Evolutionary conservation across 805 yeast genomes (phyloP), one percentile per base, ranked within the genome.

Genomic region (Kluyveromyces siamensis): DNA sequence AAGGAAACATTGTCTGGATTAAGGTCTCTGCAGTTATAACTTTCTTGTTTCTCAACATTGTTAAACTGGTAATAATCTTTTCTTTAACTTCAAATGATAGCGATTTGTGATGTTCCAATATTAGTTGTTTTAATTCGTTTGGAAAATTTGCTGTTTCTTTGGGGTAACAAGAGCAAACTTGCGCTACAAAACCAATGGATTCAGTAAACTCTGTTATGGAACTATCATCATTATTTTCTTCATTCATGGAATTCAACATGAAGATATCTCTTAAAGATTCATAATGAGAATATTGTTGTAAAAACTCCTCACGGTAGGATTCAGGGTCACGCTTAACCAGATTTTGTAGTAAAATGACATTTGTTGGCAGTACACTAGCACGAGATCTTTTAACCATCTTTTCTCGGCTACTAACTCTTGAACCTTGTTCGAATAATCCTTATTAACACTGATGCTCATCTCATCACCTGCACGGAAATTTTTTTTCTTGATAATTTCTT

Each of bases 281-380:
- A 67, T 93, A 93, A 66, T 93, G 98, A 46, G 93, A 79, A 63
- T 84, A 88, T 64, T 93, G 99, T 59, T 89, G 93, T 38, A 84
- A 66, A 66, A 93, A 93, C 67, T 93, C 99, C 67, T 93, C 99
- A 51, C 81, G 80, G 65, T 93, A 93, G 0, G 98, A 90, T 57
- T 79, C 85, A 2, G 99, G 97, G 65, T 93, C 99, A 59, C 97
- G 76, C 57, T 90, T 84, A 9, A 93, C 95, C 54, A 93, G 74
- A 66, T 93, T 93, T 70, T 93, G 99, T 51, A 93, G 70, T 53
- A 91, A 72, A 37, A 95, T 90, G 62, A 93, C 85, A 68, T 93
- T 93, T 17, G 89, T 86, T 10, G 98, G 98, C 63, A 91, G 72
- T 49, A 90, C 76, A 42, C 97, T 96, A 27, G 96, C 93, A 77